Conservation (phyloP, 805 yeast species). For the Starmerella bacillaris region DNA sequence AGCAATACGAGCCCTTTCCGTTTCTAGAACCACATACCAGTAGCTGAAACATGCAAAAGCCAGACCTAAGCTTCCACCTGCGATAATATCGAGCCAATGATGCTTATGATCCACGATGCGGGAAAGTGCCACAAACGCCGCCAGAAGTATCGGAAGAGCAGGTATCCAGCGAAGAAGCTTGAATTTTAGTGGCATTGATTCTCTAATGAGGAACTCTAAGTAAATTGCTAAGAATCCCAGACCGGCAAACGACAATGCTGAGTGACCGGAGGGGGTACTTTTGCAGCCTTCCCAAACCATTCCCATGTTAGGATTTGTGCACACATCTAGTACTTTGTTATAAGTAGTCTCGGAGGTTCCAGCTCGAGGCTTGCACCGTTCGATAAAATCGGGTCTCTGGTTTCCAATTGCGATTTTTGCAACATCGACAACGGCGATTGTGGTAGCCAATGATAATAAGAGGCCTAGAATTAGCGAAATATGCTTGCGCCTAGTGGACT, state of each 20-base stretch:
- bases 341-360: constrained; percentile 32
- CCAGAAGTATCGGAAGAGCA: constrained; percentile 32
- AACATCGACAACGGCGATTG: constrained; percentile 49
- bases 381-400: constrained; percentile 79
- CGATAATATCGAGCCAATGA: constrained; percentile 66
- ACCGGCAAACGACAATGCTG: constrained; percentile 36
- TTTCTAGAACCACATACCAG: constrained; percentile 18
- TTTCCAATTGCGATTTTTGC: constrained; percentile 76
- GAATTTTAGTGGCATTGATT: neutral
- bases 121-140: constrained; percentile 60
- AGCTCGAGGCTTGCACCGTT: constrained; percentile 55
- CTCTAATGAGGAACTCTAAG: constrained; percentile 18
- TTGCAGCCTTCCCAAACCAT: constrained; percentile 35
- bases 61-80: constrained; percentile 55
- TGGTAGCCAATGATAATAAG: constrained; percentile 37
- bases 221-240: constrained; percentile 32
- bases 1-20: too few species aligned
- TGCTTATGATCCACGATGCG: constrained; percentile 89
- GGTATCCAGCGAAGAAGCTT: neutral
- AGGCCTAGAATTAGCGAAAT: constrained; percentile 49
- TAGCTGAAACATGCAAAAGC: constrained; percentile 42
- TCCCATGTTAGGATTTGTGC: constrained; percentile 21
- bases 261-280: constrained; percentile 42
- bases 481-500: constrained; percentile 8
- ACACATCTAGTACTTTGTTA: constrained; percentile 21